Conservation (phyloP, 192 early-diverging fungal species). For the Geranomyces variabilis region DNA sequence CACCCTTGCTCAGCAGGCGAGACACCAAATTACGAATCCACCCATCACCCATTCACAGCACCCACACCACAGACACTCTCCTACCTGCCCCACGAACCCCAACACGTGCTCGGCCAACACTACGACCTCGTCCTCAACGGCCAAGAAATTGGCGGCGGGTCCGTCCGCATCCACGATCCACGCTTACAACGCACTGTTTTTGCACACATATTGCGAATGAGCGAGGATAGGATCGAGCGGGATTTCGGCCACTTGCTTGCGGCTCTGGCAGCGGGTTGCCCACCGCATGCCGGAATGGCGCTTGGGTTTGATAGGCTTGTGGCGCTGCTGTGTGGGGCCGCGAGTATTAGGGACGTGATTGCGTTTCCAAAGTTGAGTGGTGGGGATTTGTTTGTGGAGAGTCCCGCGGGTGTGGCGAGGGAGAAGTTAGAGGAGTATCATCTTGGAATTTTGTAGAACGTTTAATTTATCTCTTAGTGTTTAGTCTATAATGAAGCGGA, state of each 20-base stretch:
- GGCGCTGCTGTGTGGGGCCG: conserved; percentile 68
- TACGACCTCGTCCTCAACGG: conserved; percentile 92
- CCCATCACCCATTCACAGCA: conserved; percentile 93
- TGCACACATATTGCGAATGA: conserved; percentile 65
- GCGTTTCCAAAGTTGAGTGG: conserved; percentile 90
- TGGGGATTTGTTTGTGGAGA: conserved; percentile 78
- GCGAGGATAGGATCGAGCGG: conserved; percentile 5
- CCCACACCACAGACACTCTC: conserved; percentile 71
- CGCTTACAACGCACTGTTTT: conserved; percentile 77
- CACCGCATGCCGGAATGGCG: conserved; percentile 89
- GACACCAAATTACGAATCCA: conserved; percentile 47
- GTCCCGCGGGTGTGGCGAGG: conserved; percentile 66
- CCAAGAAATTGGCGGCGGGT: conserved; percentile 88
- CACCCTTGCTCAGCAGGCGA: conserved; percentile 42
- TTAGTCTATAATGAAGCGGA: too few species aligned
- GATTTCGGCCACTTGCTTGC: conserved; percentile 80
- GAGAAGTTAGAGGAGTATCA: conserved; percentile 70
- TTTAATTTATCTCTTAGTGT: too few species aligned
- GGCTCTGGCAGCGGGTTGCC: conserved; percentile 81
- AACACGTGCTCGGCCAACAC: conserved; percentile 71
- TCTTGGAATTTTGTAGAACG: conserved; percentile 16
- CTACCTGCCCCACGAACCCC: conserved; percentile 62
- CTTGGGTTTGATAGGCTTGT: conserved; percentile 83
- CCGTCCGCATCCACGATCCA: conserved; percentile 83
- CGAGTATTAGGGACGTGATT: conserved; percentile 86